Evolutionary conservation across 2,329 filamentous ascomycete genomes (phyloP).

Genomic region (Talaromyces sp.): DNA sequence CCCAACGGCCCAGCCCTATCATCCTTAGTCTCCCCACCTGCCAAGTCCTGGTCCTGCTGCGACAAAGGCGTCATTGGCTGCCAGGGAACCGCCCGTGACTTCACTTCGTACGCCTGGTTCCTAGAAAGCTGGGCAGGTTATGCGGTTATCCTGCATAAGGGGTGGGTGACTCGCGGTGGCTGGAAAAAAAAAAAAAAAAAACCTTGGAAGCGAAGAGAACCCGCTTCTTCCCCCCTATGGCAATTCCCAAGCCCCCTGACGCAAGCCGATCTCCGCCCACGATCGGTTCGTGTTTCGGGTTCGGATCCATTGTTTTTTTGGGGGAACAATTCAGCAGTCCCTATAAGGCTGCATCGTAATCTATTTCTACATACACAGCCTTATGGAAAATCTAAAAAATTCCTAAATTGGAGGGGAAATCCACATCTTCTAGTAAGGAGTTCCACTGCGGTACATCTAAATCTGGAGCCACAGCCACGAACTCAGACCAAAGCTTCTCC

Average conservation of each 20-base stretch:
- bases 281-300: background rate
- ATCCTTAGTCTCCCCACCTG: slow-evolving; percentile 18
- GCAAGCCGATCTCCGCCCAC: background rate
- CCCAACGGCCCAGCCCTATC: slow-evolving; percentile 25
- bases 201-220: too few relatives aligned
- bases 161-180: slow-evolving; percentile 4
- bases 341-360: slow-evolving; percentile 3
- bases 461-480: slow-evolving; percentile 21
- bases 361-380: background rate
- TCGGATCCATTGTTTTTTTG: background rate
- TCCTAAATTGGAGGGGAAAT: slow-evolving; percentile 14
- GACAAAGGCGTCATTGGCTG: slow-evolving; percentile 9
- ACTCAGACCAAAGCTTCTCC: slow-evolving; percentile 20
- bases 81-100: slow-evolving; percentile 9
- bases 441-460: slow-evolving; percentile 23
- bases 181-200: background rate
- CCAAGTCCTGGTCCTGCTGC: slow-evolving; percentile 15
- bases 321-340: background rate
- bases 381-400: background rate
- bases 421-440: slow-evolving; percentile 21
- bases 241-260: background rate
- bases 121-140: background rate
- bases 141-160: too few relatives aligned
- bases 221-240: too few relatives aligned
- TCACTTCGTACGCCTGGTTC: slow-evolving; percentile 10